Conservation (phyloP, 805 yeast species). For the Candida hungchunana region DNA sequence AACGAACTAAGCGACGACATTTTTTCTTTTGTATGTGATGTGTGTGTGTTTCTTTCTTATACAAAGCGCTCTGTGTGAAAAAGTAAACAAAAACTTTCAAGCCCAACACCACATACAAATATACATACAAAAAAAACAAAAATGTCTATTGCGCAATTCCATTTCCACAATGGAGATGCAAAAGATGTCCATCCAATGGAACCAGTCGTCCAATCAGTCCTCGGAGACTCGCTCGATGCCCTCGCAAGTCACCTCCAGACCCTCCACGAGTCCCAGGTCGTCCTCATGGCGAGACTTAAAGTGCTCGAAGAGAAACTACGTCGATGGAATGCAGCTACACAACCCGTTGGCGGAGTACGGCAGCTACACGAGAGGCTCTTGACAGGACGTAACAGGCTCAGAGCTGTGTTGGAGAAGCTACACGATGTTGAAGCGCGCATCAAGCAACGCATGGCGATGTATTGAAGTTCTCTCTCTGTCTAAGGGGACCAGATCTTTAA, state of each 20-base stretch:
- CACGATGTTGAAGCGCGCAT: constrained; percentile 31
- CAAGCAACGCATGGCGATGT: too few species aligned
- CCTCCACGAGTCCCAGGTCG: constrained; percentile 53
- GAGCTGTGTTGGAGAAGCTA: constrained; percentile 27
- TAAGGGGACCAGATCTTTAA: constrained; percentile 33
- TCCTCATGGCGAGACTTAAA: constrained; percentile 44
- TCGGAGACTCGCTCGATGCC: constrained; percentile 51
- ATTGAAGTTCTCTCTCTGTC: not conserved
- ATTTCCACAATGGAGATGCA: not conserved
- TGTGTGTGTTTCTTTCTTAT: too few species aligned
- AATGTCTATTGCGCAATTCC: constrained; percentile 13
- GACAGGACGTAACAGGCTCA: constrained; percentile 24
- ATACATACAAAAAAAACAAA: too few species aligned
- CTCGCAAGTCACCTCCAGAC: constrained; percentile 47
- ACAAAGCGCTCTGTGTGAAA: too few species aligned
- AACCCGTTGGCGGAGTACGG: constrained; percentile 14
- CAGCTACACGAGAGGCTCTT: constrained; percentile 24
- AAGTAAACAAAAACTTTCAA: too few species aligned
- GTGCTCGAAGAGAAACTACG: constrained; percentile 35
- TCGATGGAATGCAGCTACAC: constrained; percentile 26
- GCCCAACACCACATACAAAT: too few species aligned
- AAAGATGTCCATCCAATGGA: constrained; percentile 54
- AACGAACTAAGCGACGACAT: constrained; percentile 24
- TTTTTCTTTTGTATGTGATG: not conserved
- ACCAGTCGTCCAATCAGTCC: constrained; percentile 49